Evolutionary conservation across 129 eudicot species (phyloP).

Genomic region (Helianthus tuberosus): DNA sequence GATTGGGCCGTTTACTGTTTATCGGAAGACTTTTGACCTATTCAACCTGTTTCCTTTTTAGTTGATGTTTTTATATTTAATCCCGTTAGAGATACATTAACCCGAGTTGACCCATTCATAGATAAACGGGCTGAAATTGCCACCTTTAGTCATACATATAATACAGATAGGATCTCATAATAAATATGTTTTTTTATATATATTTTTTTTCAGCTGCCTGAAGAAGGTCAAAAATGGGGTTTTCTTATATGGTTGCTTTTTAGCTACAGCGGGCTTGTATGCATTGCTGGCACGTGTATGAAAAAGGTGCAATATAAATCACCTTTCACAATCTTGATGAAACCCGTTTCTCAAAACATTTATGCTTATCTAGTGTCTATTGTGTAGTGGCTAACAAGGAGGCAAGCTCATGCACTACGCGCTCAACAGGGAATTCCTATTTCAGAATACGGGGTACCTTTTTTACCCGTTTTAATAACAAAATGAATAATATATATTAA

Average conservation of each 20-base stretch:
- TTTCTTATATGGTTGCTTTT: constrained; percentile 97
- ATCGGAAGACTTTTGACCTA: neutral
- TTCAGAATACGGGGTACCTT: constrained; percentile 83
- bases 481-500: neutral
- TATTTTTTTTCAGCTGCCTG: constrained; percentile 74
- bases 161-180: no score
- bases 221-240: constrained; percentile 99
- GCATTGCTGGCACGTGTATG: constrained; percentile 71
- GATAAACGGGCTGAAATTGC: neutral
- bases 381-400: constrained; percentile 88
- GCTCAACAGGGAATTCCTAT: constrained; percentile 97
- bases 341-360: neutral
- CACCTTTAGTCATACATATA: no score
- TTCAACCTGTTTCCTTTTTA: neutral
- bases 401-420: constrained; percentile 82
- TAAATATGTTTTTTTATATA: neutral
- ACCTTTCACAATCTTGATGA: neutral
- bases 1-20: neutral
- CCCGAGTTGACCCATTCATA: neutral
- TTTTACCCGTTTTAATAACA: neutral
- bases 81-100: constrained; percentile 7
- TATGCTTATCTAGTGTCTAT: constrained; percentile 2
- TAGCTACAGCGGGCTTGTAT: constrained; percentile 87
- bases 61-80: neutral
- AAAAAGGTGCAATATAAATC: constrained; percentile 58